A percentile compares a stretch with the other conserved stretches of the same genome.
Evolutionary conservation across 768 basidiomycete species (phyloP).

Genomic region (Chalciporus sphaerocephalus): DNA sequence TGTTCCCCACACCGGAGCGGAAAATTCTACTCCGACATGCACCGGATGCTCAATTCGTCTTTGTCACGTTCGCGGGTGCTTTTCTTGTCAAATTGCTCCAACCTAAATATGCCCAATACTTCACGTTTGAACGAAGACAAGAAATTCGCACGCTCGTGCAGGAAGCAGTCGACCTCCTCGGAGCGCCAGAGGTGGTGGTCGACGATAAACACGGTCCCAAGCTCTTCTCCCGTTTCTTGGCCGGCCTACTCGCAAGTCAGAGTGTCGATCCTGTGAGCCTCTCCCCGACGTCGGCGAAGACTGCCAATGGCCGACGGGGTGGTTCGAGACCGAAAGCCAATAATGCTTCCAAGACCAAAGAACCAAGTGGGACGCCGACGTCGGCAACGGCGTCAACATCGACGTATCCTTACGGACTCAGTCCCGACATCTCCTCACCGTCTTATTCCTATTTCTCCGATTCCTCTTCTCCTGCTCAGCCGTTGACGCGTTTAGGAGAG

Average conservation of each 20-base stretch:
- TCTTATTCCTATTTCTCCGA: slow-evolving; percentile 32
- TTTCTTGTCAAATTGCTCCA: slow-evolving; percentile 85
- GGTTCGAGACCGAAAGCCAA: slow-evolving; percentile 9
- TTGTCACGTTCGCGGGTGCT: slow-evolving; percentile 75
- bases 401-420: slow-evolving; percentile 1
- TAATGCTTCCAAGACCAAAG: slow-evolving; percentile 12
- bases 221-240: slow-evolving; percentile 75
- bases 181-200: slow-evolving; percentile 65
- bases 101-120: slow-evolving; percentile 63
- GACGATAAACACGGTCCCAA: slow-evolving; percentile 81
- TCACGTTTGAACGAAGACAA: slow-evolving; percentile 52
- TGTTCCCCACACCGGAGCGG: slow-evolving; percentile 49
- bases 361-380: not conserved
- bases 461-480: slow-evolving; percentile 37
- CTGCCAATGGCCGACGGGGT: slow-evolving; percentile 17
- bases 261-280: slow-evolving; percentile 30
- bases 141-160: slow-evolving; percentile 64
- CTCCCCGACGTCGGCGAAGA: slow-evolving; percentile 15
- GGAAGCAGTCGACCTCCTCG: slow-evolving; percentile 61
- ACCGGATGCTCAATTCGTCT: slow-evolving; percentile 75
- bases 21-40: slow-evolving; percentile 62
- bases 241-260: slow-evolving; percentile 61
- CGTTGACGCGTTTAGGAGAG: slow-evolving; percentile 37
- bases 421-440: slow-evolving; percentile 22
- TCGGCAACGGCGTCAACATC: too few relatives aligned